A percentile compares a stretch with the other conserved stretches of the same genome.
Conservation (phyloP, 1,284 basidiomycete species). For the Flammula alnicola region DNA sequence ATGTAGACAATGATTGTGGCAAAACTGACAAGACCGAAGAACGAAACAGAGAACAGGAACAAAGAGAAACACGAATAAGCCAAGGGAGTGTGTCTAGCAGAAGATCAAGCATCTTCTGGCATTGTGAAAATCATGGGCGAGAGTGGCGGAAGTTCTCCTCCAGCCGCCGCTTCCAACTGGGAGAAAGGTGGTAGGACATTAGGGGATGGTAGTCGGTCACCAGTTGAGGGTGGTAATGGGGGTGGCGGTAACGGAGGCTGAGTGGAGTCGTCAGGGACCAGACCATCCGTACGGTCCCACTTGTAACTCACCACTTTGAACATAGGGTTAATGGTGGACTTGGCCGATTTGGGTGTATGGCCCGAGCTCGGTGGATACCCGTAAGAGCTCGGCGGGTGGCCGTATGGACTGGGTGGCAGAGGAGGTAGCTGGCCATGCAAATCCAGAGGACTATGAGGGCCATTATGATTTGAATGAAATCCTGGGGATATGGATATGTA, state of each 20-base stretch:
- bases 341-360: conserved; percentile 48
- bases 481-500: conserved; percentile 46
- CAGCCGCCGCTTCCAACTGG: conserved; percentile 80
- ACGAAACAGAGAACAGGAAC: conserved; percentile 23
- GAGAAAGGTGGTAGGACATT: conserved; percentile 76
- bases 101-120: conserved; percentile 46
- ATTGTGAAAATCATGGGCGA: conserved; percentile 75
- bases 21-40: conserved; percentile 22
- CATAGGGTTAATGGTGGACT: conserved; percentile 83
- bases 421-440: conserved; percentile 44
- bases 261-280: conserved; percentile 36
- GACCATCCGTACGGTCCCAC: conserved; percentile 35
- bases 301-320: conserved; percentile 83
- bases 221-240: conserved; percentile 46
- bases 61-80: conserved; percentile 24
- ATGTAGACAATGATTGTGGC: conserved; percentile 25
- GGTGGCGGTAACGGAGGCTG: conserved; percentile 58
- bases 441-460: conserved; percentile 44
- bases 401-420: conserved; percentile 53
- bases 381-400: conserved; percentile 57
- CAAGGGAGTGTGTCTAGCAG: conserved; percentile 29
- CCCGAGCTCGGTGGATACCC: conserved; percentile 49
- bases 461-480: conserved; percentile 41
- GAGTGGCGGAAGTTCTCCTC: conserved; percentile 60
- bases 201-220: conserved; percentile 44